Evolutionary conservation across 73 alveolate genomes (phyloP).

Genomic region (Uronychia binucleata): DNA sequence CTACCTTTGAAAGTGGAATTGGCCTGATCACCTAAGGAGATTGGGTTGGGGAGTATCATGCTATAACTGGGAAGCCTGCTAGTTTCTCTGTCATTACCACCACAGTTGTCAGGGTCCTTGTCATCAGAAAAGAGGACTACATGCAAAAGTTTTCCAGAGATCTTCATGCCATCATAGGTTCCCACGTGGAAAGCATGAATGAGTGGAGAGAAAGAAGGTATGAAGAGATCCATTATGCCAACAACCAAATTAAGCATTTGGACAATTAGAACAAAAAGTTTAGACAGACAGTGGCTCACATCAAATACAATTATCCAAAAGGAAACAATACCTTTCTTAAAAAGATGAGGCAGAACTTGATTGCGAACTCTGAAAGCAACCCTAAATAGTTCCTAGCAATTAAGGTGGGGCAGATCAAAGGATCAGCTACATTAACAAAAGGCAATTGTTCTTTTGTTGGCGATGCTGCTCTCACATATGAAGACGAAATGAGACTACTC

Average conservation of each 20-base stretch:
- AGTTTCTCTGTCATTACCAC: background rate
- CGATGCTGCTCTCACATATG: background rate
- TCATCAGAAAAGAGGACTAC: background rate
- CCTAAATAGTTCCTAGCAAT: background rate
- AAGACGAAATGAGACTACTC: background rate
- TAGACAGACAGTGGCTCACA: background rate
- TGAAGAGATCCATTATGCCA: background rate
- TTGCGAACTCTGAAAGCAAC: background rate
- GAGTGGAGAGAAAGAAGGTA: background rate
- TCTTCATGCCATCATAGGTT: background rate
- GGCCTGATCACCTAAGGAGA: background rate
- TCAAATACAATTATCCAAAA: background rate
- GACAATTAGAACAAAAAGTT: constrained; percentile 1
- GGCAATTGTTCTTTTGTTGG: background rate
- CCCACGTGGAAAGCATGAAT: background rate
- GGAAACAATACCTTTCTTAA: background rate
- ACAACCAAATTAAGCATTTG: background rate
- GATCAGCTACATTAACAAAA: background rate
- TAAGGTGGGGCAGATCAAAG: background rate
- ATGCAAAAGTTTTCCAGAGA: background rate
- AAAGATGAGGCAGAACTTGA: background rate
- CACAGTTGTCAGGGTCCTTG: background rate
- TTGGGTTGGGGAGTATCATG: constrained; percentile 3
- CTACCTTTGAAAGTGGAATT: background rate
- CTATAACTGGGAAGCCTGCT: background rate